Evolutionary conservation across 2,329 filamentous ascomycete genomes (phyloP).

Genomic region (Xylaria polymorpha): DNA sequence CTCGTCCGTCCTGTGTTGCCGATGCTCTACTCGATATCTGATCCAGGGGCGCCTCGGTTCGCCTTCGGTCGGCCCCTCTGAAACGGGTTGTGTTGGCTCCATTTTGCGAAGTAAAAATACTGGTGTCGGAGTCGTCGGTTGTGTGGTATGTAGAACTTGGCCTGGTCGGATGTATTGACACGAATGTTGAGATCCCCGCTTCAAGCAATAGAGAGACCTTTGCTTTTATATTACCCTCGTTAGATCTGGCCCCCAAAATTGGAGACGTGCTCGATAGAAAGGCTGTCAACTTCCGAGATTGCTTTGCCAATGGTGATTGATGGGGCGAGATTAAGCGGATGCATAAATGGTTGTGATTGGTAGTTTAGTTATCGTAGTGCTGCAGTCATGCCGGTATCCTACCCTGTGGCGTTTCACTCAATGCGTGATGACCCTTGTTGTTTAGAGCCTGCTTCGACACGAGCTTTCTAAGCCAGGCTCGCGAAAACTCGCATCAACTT

Average conservation of each 20-base stretch:
- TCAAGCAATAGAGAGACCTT: neutral
- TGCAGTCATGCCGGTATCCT: neutral
- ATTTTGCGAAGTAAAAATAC: neutral
- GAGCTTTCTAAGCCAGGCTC: neutral
- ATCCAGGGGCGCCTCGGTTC: constrained; percentile 21
- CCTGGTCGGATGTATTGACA: too few species aligned
- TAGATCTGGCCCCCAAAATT: neutral
- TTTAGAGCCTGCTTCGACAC: neutral
- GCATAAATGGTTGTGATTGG: neutral
- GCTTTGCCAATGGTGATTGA: neutral
- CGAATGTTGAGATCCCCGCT: neutral
- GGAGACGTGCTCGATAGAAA: too few species aligned
- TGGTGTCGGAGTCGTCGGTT: neutral
- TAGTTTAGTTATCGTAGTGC: neutral
- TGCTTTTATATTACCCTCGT: neutral
- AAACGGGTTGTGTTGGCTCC: neutral
- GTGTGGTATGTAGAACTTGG: neutral
- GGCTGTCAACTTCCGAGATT: neutral
- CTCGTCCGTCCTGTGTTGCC: constrained; percentile 11
- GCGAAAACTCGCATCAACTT: neutral
- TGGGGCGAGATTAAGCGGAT: neutral
- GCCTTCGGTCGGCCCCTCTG: neutral
- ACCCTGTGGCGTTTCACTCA: constrained; percentile 5
- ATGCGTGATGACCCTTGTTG: neutral
- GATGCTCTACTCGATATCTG: constrained; percentile 27